Base-by-base conservation (phyloP, 805 yeast genomes). In the Zygotorulaspora florentina region DNA sequence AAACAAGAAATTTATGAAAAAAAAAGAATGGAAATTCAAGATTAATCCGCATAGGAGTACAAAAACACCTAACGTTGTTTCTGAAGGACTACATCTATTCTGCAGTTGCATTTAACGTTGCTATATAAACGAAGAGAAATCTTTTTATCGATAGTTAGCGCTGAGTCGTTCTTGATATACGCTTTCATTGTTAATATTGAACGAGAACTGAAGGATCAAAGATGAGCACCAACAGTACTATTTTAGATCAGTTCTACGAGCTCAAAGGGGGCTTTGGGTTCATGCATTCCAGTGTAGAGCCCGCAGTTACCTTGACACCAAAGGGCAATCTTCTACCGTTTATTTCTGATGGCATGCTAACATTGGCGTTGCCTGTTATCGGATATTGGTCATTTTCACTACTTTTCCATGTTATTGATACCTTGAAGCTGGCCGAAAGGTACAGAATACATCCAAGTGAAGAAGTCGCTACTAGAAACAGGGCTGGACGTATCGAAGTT, bases 381-480 rank as follows among this genome's bases (percentile, higher is more conserved):
- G 89, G 83, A 2, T 93, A 93, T 65, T 93, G 98, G 98, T 47
- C 68, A 1, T 80, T 81, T 56, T 85, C 96, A 2, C 59, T 77
- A 23, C 66, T 86, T 51, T 93, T 86, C 75, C 88, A 84, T 61
- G 49, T 84, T 8, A 68, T 90, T 42, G 98, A 93, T 64, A 75
- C 75, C 35, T 79, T 75, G 54, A 78, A 87, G 60, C 69, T 88
- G 52, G 87, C 90, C 36, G 96, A 87, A 58, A 71, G 76, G 61
- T 88, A 87, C 68, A 75, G 98, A 54, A 88, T 93, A 42, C 99
- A 93, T 65, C 90, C 98, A 16, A 81, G 90, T 31, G 95, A 85
- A 56, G 98, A 91, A 63, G 87, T 88, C 46, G 57, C 72, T 27
- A 62, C 76, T 41, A 77, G 93, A 54, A 93, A 93, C 65, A 86